Base-by-base conservation (phyloP, 2,329 filamentous ascomycete genomes). In the Cercospora zeina region DNA sequence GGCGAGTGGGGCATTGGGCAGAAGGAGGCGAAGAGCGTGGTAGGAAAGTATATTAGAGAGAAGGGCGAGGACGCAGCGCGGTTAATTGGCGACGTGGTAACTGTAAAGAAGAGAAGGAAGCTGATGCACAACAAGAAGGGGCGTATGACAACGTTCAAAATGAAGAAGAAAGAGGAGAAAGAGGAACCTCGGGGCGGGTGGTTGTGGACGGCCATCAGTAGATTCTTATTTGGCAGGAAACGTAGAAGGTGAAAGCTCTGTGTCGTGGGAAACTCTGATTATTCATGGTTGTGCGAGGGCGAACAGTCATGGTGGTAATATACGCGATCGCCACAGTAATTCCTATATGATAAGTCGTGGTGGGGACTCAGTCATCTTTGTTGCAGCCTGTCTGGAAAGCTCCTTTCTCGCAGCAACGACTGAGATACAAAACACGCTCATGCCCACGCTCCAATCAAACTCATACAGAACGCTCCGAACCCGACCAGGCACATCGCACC, bases 371-470 rank as follows among this genome's bases (percentile, higher is more conserved):
- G 39, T 24, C 39, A 2, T 1, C 21, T 0, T 11, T 3, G 13
- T 16, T 21, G 39, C 39, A 5, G 19, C 39, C 9, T 45, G 39
- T 45, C 16, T 21, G 39, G 21, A 19, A 11, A 1, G 16, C 39
- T 45, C 16, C 19, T 21, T 11, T 24, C 39, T 21, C 21, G 1
- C 39, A 24, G 39, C 39, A 45, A 5, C 1, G 21, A 8, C 19
- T 8, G 39, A 45, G 21, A 45, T 19, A 5, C 13, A 14, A 4
- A 42, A 21, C 1, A 45, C 39, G 39, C 39, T 45, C 39, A 79
- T 67, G 85, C 85, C 81, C 85, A 88, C 51, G 85, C 85, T 6
- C 86, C 86, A 4, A 88, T 85, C 61, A 87, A 75, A 49, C 85
- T 83, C 86, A 88, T 88, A 57, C 87, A 73, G 55, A 81, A 71